Evolutionary conservation across 768 basidiomycete species (phyloP).

Genomic region (Tylopilus cervinicoccineus): DNA sequence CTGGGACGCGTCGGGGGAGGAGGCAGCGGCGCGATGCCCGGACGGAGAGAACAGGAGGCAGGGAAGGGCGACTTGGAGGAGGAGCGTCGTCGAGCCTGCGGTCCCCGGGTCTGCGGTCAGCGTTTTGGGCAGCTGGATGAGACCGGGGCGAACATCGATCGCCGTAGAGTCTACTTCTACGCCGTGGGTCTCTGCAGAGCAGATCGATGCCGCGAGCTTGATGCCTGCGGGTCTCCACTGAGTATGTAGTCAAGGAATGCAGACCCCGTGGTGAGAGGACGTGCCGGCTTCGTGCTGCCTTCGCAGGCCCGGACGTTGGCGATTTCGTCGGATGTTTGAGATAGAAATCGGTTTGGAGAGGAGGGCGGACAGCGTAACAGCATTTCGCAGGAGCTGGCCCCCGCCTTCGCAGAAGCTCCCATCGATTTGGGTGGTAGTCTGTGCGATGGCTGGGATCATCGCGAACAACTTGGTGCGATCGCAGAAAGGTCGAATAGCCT

Average conservation of each 20-base stretch:
- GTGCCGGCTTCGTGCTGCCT: conserved; percentile 70
- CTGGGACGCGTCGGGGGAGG: neutral
- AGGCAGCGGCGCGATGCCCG: neutral
- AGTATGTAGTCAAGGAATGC: neutral
- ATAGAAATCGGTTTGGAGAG: conserved; percentile 58
- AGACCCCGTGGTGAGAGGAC: neutral
- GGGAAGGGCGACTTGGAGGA: conserved; percentile 70
- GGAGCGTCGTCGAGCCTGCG: conserved; percentile 67
- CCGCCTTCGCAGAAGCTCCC: conserved; percentile 52
- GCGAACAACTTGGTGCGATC: neutral
- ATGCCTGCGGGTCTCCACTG: conserved; percentile 43
- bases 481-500: neutral
- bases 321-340: conserved; percentile 53
- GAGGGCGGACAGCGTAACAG: conserved; percentile 62
- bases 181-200: conserved; percentile 50
- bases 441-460: conserved; percentile 13
- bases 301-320: conserved; percentile 62
- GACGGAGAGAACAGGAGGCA: conserved; percentile 54
- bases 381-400: conserved; percentile 71
- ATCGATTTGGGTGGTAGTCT: conserved; percentile 31
- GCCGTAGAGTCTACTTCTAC: conserved; percentile 48
- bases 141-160: conserved; percentile 55
- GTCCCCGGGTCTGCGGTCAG: conserved; percentile 50
- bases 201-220: conserved; percentile 59
- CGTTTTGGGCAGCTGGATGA: conserved; percentile 36